Conservation (phyloP, 169 alveolate genomes). For the Besnoitia besnoiti region DNA sequence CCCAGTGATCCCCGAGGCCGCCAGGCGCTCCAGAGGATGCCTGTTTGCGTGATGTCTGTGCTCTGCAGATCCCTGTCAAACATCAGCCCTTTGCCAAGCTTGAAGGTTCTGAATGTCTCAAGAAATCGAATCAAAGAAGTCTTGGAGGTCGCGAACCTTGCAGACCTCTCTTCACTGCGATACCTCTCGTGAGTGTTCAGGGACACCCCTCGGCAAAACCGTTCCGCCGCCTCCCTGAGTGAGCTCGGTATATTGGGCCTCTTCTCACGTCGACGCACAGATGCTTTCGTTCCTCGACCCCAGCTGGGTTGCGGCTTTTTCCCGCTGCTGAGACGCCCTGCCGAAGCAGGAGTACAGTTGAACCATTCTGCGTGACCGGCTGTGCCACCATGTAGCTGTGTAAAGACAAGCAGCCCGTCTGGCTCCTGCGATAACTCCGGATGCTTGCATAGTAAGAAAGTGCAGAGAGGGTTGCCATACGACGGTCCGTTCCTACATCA, state of each 20-base stretch:
- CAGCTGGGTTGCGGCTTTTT: background rate
- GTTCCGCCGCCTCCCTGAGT: background rate
- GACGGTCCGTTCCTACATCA: too few relatives aligned
- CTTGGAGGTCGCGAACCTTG: constrained; percentile 3
- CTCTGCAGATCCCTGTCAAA: constrained; percentile 14
- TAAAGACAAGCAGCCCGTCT: too few relatives aligned
- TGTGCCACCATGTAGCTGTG: too few relatives aligned
- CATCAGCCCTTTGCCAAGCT: constrained; percentile 14
- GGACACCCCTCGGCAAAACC: background rate
- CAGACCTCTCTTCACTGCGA: background rate
- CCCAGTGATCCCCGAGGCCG: too few relatives aligned
- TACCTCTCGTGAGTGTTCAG: background rate
- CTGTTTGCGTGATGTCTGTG: background rate
- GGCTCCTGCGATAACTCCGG: too few relatives aligned
- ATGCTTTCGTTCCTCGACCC: background rate
- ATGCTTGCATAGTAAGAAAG: too few relatives aligned
- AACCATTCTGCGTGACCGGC: too few relatives aligned
- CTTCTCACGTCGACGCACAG: background rate
- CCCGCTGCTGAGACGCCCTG: too few relatives aligned
- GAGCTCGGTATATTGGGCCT: background rate
- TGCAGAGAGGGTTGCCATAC: too few relatives aligned
- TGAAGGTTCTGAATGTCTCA: background rate
- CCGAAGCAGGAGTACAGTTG: too few relatives aligned
- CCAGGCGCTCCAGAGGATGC: background rate
- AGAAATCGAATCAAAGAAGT: constrained; percentile 2